Conservation (phyloP, 352 stramenopile species). For the Globisporangium iwayamae region DNA sequence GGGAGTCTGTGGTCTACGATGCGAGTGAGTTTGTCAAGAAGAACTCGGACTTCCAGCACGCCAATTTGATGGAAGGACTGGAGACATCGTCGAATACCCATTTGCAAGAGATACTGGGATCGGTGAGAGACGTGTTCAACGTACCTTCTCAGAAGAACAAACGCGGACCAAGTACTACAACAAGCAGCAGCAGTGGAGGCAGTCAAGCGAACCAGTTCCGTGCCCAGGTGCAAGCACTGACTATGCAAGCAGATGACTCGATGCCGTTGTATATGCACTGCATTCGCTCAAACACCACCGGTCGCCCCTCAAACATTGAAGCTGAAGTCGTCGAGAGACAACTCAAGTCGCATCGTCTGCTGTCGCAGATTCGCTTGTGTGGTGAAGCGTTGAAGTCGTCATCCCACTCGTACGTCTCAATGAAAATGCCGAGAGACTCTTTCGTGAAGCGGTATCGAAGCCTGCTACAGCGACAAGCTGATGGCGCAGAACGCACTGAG, state of each 20-base stretch:
- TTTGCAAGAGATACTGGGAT: conserved; percentile 29
- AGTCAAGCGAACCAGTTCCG: conserved; percentile 42
- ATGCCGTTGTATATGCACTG: conserved; percentile 56
- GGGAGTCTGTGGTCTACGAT: conserved; percentile 51
- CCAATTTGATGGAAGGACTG: conserved; percentile 31
- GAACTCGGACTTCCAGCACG: conserved; percentile 57
- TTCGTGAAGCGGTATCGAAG: conserved; percentile 29
- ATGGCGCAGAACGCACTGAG: not conserved
- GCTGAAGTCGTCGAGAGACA: conserved; percentile 29
- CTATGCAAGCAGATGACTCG: conserved; percentile 9
- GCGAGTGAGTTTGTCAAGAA: conserved; percentile 65
- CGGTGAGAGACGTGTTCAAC: not conserved
- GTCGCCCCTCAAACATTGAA: conserved; percentile 25
- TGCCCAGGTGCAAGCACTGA: conserved; percentile 29
- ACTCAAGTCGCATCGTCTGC: conserved; percentile 30
- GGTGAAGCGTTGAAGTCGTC: conserved; percentile 1
- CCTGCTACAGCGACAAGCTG: conserved; percentile 13
- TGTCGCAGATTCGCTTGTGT: conserved; percentile 29
- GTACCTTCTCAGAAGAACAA: conserved; percentile 3
- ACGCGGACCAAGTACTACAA: not conserved
- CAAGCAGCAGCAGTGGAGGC: not conserved
- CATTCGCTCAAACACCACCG: conserved; percentile 35
- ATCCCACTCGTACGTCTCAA: conserved; percentile 20
- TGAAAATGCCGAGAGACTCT: conserved; percentile 22
- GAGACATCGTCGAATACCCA: conserved; percentile 23